These are phyloP conservation scores for Dendrothele bispora DNA, from an alignment of 768 basidiomycete genomes.

Conservation along the genomic window DNA sequence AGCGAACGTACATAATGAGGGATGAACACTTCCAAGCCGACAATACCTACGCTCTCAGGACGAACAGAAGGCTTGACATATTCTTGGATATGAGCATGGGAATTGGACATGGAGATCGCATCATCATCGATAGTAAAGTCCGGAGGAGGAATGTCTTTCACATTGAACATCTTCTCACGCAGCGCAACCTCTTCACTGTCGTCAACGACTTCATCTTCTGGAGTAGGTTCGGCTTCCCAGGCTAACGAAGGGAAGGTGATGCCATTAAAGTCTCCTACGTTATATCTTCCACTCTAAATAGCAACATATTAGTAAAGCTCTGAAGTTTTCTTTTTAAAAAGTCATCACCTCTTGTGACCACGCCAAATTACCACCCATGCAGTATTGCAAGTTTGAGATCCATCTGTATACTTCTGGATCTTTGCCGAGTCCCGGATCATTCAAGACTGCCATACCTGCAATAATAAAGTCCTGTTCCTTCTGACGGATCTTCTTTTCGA, in stretches of 20 bases:
- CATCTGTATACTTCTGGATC: conserved; percentile 13
- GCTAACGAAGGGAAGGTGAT: conserved; percentile 4
- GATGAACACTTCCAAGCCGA: too few relatives aligned
- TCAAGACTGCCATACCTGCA: conserved; percentile 9
- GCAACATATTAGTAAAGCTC: not conserved
- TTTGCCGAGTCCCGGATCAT: conserved; percentile 10
- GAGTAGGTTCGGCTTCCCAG: conserved; percentile 3
- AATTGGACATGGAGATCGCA: not conserved
- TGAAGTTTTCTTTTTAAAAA: not conserved
- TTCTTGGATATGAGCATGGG: not conserved
- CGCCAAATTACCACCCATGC: conserved; percentile 13
- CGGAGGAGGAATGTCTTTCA: not conserved
- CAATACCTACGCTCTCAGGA: too few relatives aligned
- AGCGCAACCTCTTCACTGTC: not conserved
- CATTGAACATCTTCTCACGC: not conserved
- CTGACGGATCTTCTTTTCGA: conserved; percentile 2
- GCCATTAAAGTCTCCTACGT: conserved; percentile 2
- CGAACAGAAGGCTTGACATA: too few relatives aligned
- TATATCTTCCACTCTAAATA: conserved; percentile 6
- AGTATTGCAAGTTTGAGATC: conserved; percentile 11
- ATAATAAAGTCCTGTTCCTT: conserved; percentile 2
- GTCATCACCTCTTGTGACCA: conserved; percentile 12
- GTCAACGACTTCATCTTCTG: conserved; percentile 5
- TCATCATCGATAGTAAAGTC: not conserved
- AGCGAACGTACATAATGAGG: too few relatives aligned